Percentiles rank a stretch among this genome's conserved stretches.
Conservation (phyloP, 495 filamentous ascomycete genomes). For the Penicillium simplicissimum region DNA sequence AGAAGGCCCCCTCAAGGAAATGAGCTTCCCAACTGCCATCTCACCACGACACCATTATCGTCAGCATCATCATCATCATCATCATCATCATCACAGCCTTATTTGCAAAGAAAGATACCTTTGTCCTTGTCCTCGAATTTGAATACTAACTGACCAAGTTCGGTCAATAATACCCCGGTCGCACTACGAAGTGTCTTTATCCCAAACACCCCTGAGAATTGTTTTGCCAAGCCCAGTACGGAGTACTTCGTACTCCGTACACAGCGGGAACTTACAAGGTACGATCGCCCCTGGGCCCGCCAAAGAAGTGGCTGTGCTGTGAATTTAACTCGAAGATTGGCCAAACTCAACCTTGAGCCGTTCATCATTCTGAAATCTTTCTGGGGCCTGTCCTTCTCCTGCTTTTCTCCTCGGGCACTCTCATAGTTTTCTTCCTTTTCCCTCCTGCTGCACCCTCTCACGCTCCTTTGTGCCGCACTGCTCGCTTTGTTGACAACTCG, state of each 20-base stretch:
- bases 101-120: not conserved
- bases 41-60: not conserved
- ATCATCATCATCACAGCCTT: not conserved
- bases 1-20: not conserved
- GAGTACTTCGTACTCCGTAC: not conserved
- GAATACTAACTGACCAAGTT: constrained; percentile 2
- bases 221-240: not conserved
- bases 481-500: constrained; percentile 4
- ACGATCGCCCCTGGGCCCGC: not conserved
- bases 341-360: not conserved
- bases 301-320: constrained; percentile 2
- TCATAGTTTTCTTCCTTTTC: not conserved
- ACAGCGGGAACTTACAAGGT: not conserved
- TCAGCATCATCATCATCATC: not conserved
- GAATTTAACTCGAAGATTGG: constrained; percentile 9
- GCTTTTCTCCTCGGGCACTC: not conserved
- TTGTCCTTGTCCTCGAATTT: not conserved
- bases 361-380: not conserved
- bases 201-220: not conserved
- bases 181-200: not conserved
- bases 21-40: not conserved
- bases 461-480: not conserved
- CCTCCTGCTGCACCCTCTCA: not conserved
- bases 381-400: not conserved
- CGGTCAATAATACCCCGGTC: not conserved